phyloP scores from a whole-genome alignment of 768 basidiomycete species.

The Leucosporidium scottii region DNA sequence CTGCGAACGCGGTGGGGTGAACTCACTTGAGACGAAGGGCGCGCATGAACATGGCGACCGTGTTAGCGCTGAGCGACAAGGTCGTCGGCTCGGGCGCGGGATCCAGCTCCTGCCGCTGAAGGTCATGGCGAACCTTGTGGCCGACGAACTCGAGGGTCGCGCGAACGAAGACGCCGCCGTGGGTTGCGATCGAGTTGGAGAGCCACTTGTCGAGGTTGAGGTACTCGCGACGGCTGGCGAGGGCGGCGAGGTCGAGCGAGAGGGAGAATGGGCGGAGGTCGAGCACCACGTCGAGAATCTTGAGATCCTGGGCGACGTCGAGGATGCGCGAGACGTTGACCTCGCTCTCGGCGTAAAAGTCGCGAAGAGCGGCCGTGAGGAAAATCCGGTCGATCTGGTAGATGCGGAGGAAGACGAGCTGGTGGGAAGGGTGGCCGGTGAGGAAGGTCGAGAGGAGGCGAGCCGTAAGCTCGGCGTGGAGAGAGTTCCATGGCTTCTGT shows the following conservation, averaged over 20 bases:
- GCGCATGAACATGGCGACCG: slow-evolving; percentile 85
- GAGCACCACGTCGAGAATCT: slow-evolving; percentile 89
- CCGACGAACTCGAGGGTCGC: slow-evolving; percentile 82
- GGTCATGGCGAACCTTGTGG: slow-evolving; percentile 86
- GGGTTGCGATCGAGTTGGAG: slow-evolving; percentile 70
- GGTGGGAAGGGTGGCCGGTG: slow-evolving; percentile 85
- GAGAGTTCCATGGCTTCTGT: slow-evolving; percentile 77
- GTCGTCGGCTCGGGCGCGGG: slow-evolving; percentile 67
- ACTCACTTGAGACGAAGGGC: slow-evolving; percentile 75
- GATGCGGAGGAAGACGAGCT: slow-evolving; percentile 92
- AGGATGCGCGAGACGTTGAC: slow-evolving; percentile 89
- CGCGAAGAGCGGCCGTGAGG: slow-evolving; percentile 77
- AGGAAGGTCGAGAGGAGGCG: slow-evolving; percentile 83
- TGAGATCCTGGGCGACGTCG: slow-evolving; percentile 90
- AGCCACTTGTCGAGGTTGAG: slow-evolving; percentile 97
- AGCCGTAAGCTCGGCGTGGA: slow-evolving; percentile 77
- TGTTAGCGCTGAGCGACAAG: slow-evolving; percentile 77
- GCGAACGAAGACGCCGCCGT: slow-evolving; percentile 78
- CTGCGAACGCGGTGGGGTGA: background rate
- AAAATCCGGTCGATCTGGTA: slow-evolving; percentile 85
- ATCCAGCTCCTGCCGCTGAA: slow-evolving; percentile 58
- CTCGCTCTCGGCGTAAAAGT: slow-evolving; percentile 85
- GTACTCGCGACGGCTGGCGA: slow-evolving; percentile 87
- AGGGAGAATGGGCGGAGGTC: slow-evolving; percentile 58
- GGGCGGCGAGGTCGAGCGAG: slow-evolving; percentile 84